Percentiles rank a stretch among this genome's conserved stretches.
Evolutionary conservation across 768 basidiomycete genomes (phyloP).

Genomic region (Pluteus cervinus): DNA sequence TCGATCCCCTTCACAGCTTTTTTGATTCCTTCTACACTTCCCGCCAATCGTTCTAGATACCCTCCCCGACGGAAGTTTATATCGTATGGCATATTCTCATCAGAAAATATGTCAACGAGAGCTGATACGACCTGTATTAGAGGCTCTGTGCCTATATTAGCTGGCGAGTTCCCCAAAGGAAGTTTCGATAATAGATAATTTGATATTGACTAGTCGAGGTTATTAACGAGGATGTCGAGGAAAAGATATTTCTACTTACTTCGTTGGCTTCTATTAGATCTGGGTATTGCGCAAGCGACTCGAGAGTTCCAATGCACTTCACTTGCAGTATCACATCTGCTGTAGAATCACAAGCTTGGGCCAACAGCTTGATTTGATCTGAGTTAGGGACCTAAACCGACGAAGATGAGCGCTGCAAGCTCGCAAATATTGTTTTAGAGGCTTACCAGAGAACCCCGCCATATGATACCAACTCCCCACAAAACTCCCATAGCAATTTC

Average conservation of each 20-base stretch:
- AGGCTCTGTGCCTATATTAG: constrained; percentile 53
- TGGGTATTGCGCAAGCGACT: constrained; percentile 72
- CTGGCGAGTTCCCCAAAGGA: constrained; percentile 32
- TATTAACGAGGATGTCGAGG: constrained; percentile 2
- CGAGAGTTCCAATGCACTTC: constrained; percentile 81
- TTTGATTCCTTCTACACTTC: constrained; percentile 57
- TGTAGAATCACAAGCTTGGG: constrained; percentile 55
- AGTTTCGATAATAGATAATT: constrained; percentile 62
- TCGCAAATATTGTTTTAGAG: constrained; percentile 4
- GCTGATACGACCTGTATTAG: constrained; percentile 76
- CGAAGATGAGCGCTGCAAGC: neutral
- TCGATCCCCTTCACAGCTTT: constrained; percentile 62
- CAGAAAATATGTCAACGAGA: constrained; percentile 89
- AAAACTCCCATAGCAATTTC: constrained; percentile 74
- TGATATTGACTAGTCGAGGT: constrained; percentile 45
- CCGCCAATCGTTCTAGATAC: constrained; percentile 49
- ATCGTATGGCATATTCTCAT: constrained; percentile 78
- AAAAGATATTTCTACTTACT: constrained; percentile 23
- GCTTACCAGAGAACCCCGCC: constrained; percentile 61
- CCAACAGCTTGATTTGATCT: constrained; percentile 58
- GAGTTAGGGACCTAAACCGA: constrained; percentile 44
- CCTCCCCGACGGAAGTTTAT: constrained; percentile 65
- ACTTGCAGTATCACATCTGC: constrained; percentile 54
- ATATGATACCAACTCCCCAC: constrained; percentile 81
- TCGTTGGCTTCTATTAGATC: constrained; percentile 60